Conservation (phyloP, 805 yeast species). For the Teunomyces gatunensis region DNA sequence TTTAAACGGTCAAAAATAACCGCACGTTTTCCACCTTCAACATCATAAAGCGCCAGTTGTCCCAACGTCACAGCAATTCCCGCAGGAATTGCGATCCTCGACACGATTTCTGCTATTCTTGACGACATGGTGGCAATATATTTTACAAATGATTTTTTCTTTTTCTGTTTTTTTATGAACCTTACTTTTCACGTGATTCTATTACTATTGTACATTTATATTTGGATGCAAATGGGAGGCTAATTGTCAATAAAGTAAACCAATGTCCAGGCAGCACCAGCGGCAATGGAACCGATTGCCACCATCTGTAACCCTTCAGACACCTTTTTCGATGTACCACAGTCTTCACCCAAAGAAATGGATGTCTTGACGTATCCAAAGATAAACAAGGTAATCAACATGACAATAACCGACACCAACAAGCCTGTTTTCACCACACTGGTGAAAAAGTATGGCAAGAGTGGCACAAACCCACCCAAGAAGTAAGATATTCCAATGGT, state of each 20-base stretch:
- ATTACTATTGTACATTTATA: neutral
- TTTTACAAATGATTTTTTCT: too few relatives aligned
- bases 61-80: constrained; percentile 69
- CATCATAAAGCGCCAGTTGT: constrained; percentile 88
- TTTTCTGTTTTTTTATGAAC: too few relatives aligned
- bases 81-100: constrained; percentile 62
- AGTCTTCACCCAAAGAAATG: constrained; percentile 78
- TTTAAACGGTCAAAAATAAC: constrained; percentile 88
- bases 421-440: constrained; percentile 74
- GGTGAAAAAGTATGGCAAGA: constrained; percentile 87
- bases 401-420: constrained; percentile 67
- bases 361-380: constrained; percentile 87
- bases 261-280: constrained; percentile 93
- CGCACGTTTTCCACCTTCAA: constrained; percentile 93
- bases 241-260: constrained; percentile 67
- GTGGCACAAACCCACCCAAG: constrained; percentile 88
- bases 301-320: constrained; percentile 90
- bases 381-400: constrained; percentile 80
- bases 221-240: constrained; percentile 7
- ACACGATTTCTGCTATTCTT: constrained; percentile 35
- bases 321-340: constrained; percentile 57
- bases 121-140: constrained; percentile 24
- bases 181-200: neutral
- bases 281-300: constrained; percentile 94
- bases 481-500: constrained; percentile 90